phyloP scores from a whole-genome alignment of 1,284 basidiomycete genomes.

The Taiwanofungus camphoratus region DNA sequence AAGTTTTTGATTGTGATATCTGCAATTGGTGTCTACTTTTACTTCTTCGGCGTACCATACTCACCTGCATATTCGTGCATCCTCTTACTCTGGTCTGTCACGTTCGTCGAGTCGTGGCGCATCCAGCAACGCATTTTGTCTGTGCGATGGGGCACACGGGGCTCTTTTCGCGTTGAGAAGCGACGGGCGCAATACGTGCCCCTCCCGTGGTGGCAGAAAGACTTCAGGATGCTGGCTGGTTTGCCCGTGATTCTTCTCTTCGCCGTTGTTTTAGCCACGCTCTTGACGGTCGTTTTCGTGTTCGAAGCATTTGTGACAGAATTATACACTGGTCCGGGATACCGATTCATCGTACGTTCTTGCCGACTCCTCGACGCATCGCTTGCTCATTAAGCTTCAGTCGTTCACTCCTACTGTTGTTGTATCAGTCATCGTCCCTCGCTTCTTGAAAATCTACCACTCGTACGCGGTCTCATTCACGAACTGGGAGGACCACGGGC shows the following conservation, averaged over 20 bases:
- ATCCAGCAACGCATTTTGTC: conserved; percentile 77
- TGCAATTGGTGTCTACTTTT: conserved; percentile 52
- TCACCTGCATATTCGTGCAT: conserved; percentile 74
- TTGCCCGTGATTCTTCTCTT: conserved; percentile 80
- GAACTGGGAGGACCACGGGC: conserved; percentile 87
- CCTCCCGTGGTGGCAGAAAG: conserved; percentile 71
- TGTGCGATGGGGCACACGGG: conserved; percentile 75
- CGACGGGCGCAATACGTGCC: conserved; percentile 63
- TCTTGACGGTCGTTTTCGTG: conserved; percentile 79
- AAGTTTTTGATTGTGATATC: conserved; percentile 69
- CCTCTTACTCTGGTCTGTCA: conserved; percentile 74
- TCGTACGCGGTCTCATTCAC: conserved; percentile 68
- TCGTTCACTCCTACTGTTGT: conserved; percentile 81
- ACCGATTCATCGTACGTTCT: conserved; percentile 63
- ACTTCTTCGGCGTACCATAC: conserved; percentile 65
- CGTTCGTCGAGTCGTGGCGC: conserved; percentile 89
- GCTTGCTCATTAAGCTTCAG: conserved; percentile 29
- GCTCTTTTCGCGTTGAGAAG: conserved; percentile 73
- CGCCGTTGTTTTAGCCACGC: conserved; percentile 59
- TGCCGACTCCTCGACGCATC: neutral
- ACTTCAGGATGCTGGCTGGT: conserved; percentile 69
- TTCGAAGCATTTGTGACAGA: conserved; percentile 85
- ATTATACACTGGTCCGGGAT: conserved; percentile 83
- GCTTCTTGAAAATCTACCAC: conserved; percentile 77
- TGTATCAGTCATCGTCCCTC: conserved; percentile 80